Evolutionary conservation across 2,329 filamentous ascomycete genomes (phyloP).

Genomic region (Exutisphaerella laricina): DNA sequence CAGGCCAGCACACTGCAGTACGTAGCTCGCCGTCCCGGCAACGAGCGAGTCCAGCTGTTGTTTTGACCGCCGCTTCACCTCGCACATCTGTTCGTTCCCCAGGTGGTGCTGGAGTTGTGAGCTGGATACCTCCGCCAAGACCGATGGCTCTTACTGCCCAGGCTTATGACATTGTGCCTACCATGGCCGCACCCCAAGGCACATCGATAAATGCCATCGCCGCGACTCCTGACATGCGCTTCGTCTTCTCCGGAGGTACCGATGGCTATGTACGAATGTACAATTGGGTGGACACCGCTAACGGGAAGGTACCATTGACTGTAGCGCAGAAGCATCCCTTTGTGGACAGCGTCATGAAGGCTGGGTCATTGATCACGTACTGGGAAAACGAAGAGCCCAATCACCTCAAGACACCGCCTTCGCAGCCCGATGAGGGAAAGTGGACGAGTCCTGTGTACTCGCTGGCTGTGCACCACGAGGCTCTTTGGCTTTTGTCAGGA

Average conservation of each 20-base stretch:
- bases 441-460: conserved; percentile 82
- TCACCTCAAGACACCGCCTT: conserved; percentile 28
- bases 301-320: conserved; percentile 86
- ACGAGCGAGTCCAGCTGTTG: conserved; percentile 41
- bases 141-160: conserved; percentile 72
- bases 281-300: conserved; percentile 90
- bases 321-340: conserved; percentile 96
- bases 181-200: conserved; percentile 90
- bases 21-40: conserved; percentile 9
- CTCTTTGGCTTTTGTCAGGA: conserved; percentile 85
- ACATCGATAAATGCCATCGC: conserved; percentile 93
- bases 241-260: conserved; percentile 88
- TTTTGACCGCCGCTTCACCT: conserved; percentile 45
- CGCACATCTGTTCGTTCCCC: conserved; percentile 33
- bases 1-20: conserved; percentile 21
- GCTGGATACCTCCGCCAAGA: conserved; percentile 47
- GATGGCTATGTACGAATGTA: conserved; percentile 97
- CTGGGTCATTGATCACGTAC: conserved; percentile 88
- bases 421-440: conserved; percentile 46
- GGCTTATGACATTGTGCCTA: conserved; percentile 92
- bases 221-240: conserved; percentile 87
- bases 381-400: conserved; percentile 91
- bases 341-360: conserved; percentile 94
- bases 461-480: conserved; percentile 81
- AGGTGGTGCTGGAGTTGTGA: conserved; percentile 22